A percentile compares a stretch with the other conserved stretches of the same genome.
Conservation (phyloP, 169 alveolate species). For the Cryptosporidium muris region DNA sequence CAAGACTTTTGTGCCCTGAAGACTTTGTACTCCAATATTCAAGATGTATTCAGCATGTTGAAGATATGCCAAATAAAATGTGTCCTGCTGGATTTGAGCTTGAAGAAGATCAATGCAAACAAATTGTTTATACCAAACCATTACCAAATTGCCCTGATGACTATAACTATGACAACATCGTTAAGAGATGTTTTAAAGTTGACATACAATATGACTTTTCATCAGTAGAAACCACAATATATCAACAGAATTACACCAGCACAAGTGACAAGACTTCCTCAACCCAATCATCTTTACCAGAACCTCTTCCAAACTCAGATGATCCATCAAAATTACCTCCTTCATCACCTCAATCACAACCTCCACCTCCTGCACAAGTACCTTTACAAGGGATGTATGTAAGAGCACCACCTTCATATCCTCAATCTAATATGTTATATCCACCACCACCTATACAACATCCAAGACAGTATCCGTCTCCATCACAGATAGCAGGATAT, state of each 20-base stretch:
- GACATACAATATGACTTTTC: constrained; percentile 65
- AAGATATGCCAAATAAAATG: constrained; percentile 68
- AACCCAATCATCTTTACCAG: constrained; percentile 6
- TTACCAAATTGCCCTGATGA: constrained; percentile 69
- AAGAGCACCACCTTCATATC: constrained; percentile 1
- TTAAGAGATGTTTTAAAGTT: constrained; percentile 54
- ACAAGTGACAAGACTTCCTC: not conserved
- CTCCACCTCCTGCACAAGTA: constrained; percentile 57
- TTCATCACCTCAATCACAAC: constrained; percentile 33
- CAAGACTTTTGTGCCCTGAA: constrained; percentile 60
- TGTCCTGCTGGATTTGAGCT: constrained; percentile 70
- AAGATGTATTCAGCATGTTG: constrained; percentile 58
- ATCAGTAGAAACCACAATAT: constrained; percentile 32
- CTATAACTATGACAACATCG: constrained; percentile 51
- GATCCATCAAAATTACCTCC: constrained; percentile 3
- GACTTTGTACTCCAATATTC: constrained; percentile 61
- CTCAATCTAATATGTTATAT: constrained; percentile 4
- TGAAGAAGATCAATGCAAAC: constrained; percentile 66
- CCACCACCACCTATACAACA: not conserved
- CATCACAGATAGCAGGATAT: constrained; percentile 9
- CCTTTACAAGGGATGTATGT: too few relatives aligned
- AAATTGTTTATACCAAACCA: constrained; percentile 52
- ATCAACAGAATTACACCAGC: constrained; percentile 36
- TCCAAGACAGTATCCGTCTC: not conserved
- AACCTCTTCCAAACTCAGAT: constrained; percentile 18